These are phyloP conservation scores for Porpolomopsis calyptriformis DNA, from an alignment of 768 basidiomycete species.

Conservation along the genomic window DNA sequence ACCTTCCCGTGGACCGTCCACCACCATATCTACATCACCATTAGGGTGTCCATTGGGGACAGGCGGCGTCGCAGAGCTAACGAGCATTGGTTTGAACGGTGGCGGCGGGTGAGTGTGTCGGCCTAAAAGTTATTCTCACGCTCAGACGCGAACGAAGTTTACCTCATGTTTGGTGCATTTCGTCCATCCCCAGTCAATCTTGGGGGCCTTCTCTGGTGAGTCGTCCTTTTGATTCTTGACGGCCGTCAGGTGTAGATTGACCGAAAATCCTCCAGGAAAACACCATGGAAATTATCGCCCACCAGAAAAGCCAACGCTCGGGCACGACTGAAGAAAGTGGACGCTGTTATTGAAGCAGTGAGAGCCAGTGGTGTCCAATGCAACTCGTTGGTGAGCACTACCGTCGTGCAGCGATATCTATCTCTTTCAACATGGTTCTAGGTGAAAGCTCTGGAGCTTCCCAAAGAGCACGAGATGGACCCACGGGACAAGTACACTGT, in stretches of 20 bases:
- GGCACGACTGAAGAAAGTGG: slow-evolving; percentile 81
- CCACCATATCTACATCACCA: slow-evolving; percentile 31
- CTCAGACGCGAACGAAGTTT: not conserved
- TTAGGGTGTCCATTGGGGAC: slow-evolving; percentile 33
- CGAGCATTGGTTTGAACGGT: slow-evolving; percentile 35
- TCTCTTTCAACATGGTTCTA: slow-evolving; percentile 19
- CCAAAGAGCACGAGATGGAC: slow-evolving; percentile 89
- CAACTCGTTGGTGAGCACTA: slow-evolving; percentile 41
- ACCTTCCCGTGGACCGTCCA: slow-evolving; percentile 20
- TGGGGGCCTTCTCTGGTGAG: slow-evolving; percentile 80
- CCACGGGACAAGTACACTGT: slow-evolving; percentile 93
- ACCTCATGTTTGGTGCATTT: slow-evolving; percentile 82
- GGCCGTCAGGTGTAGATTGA: not conserved
- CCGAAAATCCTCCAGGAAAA: slow-evolving; percentile 54
- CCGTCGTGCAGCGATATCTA: not conserved
- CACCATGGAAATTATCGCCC: slow-evolving; percentile 82
- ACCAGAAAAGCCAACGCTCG: slow-evolving; percentile 92
- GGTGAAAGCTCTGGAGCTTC: slow-evolving; percentile 69
- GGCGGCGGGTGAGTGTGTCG: slow-evolving; percentile 16
- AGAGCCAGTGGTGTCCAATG: slow-evolving; percentile 73
- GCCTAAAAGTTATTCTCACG: not conserved
- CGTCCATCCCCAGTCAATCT: slow-evolving; percentile 53
- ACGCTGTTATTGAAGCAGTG: slow-evolving; percentile 85
- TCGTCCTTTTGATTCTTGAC: slow-evolving; percentile 1
- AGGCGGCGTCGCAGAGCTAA: slow-evolving; percentile 17